Evolutionary conservation across 257 asterid genomes (phyloP).

Genomic region (Avicennia marina): DNA sequence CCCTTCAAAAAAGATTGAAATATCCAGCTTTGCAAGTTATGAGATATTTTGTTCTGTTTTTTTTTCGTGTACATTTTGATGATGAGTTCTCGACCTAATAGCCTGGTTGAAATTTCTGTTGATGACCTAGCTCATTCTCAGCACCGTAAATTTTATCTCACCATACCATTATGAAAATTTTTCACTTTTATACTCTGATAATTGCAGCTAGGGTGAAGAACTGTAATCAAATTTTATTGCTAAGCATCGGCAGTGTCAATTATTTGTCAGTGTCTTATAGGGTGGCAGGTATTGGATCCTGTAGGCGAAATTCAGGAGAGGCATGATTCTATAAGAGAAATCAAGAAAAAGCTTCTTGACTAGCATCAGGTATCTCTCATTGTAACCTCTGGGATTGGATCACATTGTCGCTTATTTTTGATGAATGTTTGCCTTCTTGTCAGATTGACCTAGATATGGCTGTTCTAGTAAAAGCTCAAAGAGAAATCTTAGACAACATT

Average conservation of each 20-base stretch:
- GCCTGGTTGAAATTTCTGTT: background rate
- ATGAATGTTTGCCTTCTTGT: background rate
- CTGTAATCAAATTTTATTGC: no score
- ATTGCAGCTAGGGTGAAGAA: background rate
- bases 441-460: conserved; percentile 86
- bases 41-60: no score
- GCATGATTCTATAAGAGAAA: conserved; percentile 81
- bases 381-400: background rate
- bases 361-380: conserved; percentile 57
- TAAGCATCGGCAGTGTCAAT: background rate
- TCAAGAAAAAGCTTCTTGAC: conserved; percentile 82
- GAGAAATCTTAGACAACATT: conserved; percentile 76
- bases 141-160: no score
- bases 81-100: background rate
- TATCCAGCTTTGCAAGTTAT: no score
- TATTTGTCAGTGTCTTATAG: background rate
- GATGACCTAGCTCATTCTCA: background rate
- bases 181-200: no score
- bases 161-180: no score
- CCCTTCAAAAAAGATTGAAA: no score
- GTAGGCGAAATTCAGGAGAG: conserved; percentile 92
- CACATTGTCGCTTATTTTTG: background rate
- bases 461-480: conserved; percentile 82
- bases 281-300: conserved; percentile 51
- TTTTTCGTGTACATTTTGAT: no score